Base-by-base conservation (phyloP, 805 yeast species). In the Brettanomyces bruxellensis region DNA sequence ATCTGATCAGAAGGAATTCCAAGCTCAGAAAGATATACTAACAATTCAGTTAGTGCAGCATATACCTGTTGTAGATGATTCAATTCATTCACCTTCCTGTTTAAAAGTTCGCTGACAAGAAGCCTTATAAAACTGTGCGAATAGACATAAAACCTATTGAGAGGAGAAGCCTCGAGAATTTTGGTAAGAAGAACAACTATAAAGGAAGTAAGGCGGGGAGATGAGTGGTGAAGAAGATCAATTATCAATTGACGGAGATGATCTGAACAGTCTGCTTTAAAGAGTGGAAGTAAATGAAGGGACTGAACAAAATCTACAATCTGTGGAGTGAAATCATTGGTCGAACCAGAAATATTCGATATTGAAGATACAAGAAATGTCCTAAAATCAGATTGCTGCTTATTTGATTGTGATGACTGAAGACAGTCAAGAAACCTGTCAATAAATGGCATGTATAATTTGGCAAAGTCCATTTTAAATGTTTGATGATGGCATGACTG, bases 121-220 rank as follows among this genome's bases (percentile, higher is more conserved):
- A 34, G 23, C 6, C 3, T 12, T 4, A 28, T 8, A n/a, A 41
- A 32, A 12, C n/a, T 23, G 22, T 25, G 9, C 1, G 64, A 56
- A 38, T 53, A 47, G 2, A 48, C 18, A 14, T 54, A 30, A 2
- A 44, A 25, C 40, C 50, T 59, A 46, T 58, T 59, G 22, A 56
- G 43, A 6, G 55, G 54, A 2, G 60, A 59, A 2, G 51, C 32
- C 12, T 47, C 24, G 11, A 49, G 43, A n/a, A 55, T 3, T n/a
- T 51, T 51, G 32, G 45, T 38, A 11, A 56, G 22, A 25, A 57
- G 46, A 3, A 43, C 46, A 13, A 58, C 14, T 4, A 51, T 44
- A 18, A 52, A 49, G 13, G 37, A 43, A 18, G 47, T 43, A 36
- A 51, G 18, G 14, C 13, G 13, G 22, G 34, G 24, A 28, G 32